Conservation (phyloP, 2,329 filamentous ascomycete species). For the Scedosporium dehoogii region DNA sequence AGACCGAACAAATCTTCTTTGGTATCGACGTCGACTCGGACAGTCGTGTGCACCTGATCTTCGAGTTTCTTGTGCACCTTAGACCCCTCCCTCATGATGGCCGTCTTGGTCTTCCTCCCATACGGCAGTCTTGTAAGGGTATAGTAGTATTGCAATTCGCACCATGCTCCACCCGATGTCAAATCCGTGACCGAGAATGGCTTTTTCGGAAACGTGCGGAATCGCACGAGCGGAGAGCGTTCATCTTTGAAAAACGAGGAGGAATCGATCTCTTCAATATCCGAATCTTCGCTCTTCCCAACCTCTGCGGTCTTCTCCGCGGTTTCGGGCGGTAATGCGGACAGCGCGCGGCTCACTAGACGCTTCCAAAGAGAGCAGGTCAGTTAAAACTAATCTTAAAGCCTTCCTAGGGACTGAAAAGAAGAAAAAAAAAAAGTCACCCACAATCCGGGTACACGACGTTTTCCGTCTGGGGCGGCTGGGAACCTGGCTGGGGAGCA, state of each 20-base stretch:
- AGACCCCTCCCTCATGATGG: constrained; percentile 75
- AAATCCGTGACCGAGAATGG: constrained; percentile 82
- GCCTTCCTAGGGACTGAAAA: constrained; percentile 9
- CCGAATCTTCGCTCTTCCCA: constrained; percentile 9
- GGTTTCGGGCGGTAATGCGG: constrained; percentile 2
- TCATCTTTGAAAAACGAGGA: constrained; percentile 19
- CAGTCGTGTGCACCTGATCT: constrained; percentile 70
- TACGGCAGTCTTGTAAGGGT: constrained; percentile 61
- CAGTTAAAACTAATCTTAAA: constrained; percentile 29
- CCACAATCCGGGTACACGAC: constrained; percentile 44
- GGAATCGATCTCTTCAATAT: constrained; percentile 13
- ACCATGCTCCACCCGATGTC: constrained; percentile 84
- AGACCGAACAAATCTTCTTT: constrained; percentile 78
- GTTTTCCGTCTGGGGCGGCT: constrained; percentile 11
- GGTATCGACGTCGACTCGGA: constrained; percentile 60
- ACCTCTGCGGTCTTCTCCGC: constrained; percentile 7
- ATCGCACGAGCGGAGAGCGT: constrained; percentile 60
- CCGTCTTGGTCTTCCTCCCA: constrained; percentile 65
- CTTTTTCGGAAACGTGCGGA: constrained; percentile 67
- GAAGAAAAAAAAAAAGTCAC: constrained; percentile 17
- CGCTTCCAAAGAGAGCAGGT: constrained; percentile 49
- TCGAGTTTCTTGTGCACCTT: constrained; percentile 76
- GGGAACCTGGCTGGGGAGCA: background rate
- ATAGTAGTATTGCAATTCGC: constrained; percentile 89
- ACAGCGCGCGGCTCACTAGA: constrained; percentile 45